phyloP scores from a whole-genome alignment of 805 yeast species.

The Lipomyces starkeyi region DNA sequence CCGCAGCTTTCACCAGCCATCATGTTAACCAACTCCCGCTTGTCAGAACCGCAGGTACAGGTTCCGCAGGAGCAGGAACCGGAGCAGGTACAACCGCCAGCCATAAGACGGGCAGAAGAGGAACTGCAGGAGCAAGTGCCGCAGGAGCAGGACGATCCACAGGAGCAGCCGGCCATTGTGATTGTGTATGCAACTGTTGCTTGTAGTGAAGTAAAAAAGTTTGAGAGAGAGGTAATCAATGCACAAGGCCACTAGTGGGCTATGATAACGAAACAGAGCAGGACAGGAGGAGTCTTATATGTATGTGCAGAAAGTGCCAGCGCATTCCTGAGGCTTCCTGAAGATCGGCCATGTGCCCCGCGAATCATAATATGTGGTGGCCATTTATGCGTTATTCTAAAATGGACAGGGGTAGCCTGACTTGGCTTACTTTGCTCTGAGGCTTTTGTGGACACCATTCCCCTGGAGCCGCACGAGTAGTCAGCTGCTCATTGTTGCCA shows the following conservation, averaged over 20 bases:
- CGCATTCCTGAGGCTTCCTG: too few species aligned
- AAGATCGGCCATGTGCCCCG: too few species aligned
- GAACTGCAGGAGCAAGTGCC: slow-evolving; percentile 7
- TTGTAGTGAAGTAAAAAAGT: not conserved
- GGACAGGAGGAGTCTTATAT: too few species aligned
- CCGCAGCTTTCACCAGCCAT: slow-evolving; percentile 28
- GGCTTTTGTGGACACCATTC: too few species aligned
- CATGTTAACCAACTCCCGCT: slow-evolving; percentile 21
- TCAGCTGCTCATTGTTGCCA: too few species aligned
- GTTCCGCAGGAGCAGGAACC: slow-evolving; percentile 24
- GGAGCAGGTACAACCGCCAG: slow-evolving; percentile 14
- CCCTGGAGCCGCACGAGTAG: too few species aligned
- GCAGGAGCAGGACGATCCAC: slow-evolving; percentile 28
- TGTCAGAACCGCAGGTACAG: slow-evolving; percentile 27
- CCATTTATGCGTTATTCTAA: too few species aligned
- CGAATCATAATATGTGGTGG: too few species aligned
- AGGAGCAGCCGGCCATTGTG: slow-evolving; percentile 24
- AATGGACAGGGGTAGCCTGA: too few species aligned
- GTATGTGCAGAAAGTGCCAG: too few species aligned
- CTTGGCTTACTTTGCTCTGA: too few species aligned
- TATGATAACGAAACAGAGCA: too few species aligned
- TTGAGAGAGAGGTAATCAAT: not conserved
- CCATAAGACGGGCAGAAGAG: not conserved
- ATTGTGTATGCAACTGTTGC: not conserved
- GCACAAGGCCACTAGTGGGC: not conserved